phyloP scores from a whole-genome alignment of 768 basidiomycete species.

The Suillus weaverae region DNA sequence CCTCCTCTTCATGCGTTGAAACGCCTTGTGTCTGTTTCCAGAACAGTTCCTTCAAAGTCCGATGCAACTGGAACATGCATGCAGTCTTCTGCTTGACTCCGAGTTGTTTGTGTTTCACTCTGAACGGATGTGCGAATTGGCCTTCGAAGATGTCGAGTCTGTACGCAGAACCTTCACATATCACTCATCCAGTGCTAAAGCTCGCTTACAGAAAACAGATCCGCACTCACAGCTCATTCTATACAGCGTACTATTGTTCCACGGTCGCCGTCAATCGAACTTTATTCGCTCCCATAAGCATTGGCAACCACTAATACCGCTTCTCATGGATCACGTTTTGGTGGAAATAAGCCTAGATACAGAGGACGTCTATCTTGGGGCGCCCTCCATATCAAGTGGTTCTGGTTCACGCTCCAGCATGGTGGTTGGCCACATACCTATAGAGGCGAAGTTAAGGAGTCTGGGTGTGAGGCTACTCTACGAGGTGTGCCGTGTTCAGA shows the following conservation, averaged over 20 bases:
- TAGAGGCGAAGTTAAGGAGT: constrained; percentile 79
- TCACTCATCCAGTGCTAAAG: constrained; percentile 9
- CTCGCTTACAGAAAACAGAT: constrained; percentile 64
- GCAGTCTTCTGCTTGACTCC: constrained; percentile 71
- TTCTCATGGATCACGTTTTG: constrained; percentile 81
- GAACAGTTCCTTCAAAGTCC: constrained; percentile 87
- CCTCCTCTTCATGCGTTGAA: constrained; percentile 1
- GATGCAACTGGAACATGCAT: constrained; percentile 82
- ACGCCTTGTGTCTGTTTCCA: constrained; percentile 26
- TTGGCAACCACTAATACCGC: constrained; percentile 80
- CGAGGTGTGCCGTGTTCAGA: constrained; percentile 91
- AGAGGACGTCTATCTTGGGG: constrained; percentile 55
- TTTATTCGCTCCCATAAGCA: constrained; percentile 80
- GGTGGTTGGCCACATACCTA: constrained; percentile 54
- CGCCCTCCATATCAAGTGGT: constrained; percentile 30
- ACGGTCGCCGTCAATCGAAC: constrained; percentile 65
- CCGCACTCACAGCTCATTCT: constrained; percentile 82
- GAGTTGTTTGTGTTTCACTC: constrained; percentile 91
- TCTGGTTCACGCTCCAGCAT: constrained; percentile 39
- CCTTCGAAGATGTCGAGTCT: constrained; percentile 65
- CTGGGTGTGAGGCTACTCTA: constrained; percentile 79
- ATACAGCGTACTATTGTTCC: constrained; percentile 73
- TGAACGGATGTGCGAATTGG: constrained; percentile 84
- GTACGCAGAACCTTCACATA: constrained; percentile 41
- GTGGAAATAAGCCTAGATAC: constrained; percentile 80